phyloP scores from a whole-genome alignment of 2,329 filamentous ascomycete species.

The Monilinia fructicola region DNA sequence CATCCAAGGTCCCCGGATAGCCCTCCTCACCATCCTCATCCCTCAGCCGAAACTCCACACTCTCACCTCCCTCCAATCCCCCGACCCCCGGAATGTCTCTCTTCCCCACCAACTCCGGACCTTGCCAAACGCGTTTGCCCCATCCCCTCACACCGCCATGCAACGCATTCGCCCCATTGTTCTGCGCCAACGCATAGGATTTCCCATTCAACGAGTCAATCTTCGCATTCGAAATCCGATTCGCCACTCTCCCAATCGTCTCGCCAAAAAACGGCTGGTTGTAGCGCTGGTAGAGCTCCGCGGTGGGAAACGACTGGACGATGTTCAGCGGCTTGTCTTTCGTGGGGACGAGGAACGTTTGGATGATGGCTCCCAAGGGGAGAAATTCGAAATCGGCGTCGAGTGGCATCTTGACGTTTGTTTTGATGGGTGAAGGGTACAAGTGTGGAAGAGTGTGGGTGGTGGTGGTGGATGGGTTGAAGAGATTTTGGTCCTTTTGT shows the following conservation, averaged over 20 bases:
- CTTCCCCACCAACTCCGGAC: slow-evolving; percentile 62
- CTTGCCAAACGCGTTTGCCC: slow-evolving; percentile 76
- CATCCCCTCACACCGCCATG: slow-evolving; percentile 75
- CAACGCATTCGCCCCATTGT: slow-evolving; percentile 74
- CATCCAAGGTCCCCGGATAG: slow-evolving; percentile 82
- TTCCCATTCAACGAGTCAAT: slow-evolving; percentile 72
- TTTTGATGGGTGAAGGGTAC: neutral
- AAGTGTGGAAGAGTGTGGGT: neutral
- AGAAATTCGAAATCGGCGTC: slow-evolving; percentile 58
- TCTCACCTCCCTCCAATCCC: slow-evolving; percentile 61
- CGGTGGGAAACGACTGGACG: slow-evolving; percentile 78
- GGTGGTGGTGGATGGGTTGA: too few species aligned
- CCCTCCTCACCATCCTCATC: slow-evolving; percentile 85
- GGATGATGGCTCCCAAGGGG: slow-evolving; percentile 74
- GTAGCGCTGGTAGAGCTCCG: slow-evolving; percentile 71
- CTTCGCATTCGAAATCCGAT: slow-evolving; percentile 72
- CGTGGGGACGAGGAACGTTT: slow-evolving; percentile 73
- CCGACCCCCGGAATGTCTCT: slow-evolving; percentile 51
- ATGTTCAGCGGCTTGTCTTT: slow-evolving; percentile 58
- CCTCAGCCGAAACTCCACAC: slow-evolving; percentile 61
- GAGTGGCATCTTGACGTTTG: slow-evolving; percentile 14
- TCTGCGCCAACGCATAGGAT: slow-evolving; percentile 68
- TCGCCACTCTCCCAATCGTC: slow-evolving; percentile 83
- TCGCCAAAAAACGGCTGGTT: slow-evolving; percentile 85
- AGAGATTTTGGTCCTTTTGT: neutral